These are phyloP conservation scores for Glonium stellatum DNA, from an alignment of 495 filamentous ascomycete species.

Conservation along the genomic window DNA sequence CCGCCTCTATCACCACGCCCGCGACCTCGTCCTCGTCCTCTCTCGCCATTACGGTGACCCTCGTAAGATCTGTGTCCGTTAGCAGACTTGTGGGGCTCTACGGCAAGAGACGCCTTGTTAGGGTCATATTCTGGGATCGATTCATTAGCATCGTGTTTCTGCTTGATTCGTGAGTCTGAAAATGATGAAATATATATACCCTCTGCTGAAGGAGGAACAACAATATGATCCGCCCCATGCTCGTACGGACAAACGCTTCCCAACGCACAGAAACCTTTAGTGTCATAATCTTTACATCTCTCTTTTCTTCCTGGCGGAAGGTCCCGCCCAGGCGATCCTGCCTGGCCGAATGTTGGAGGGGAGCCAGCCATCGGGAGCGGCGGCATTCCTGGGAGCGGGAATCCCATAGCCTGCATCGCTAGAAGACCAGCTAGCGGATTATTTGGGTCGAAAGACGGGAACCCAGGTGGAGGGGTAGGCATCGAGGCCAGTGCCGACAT, in stretches of 20 bases:
- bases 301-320: constrained; percentile 40
- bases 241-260: constrained; percentile 75
- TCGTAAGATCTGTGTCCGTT: constrained; percentile 17
- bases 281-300: constrained; percentile 81
- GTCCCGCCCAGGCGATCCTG: constrained; percentile 27
- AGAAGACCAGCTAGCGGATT: constrained; percentile 65
- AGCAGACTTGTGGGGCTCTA: constrained; percentile 29
- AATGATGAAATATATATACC: constrained; percentile 38
- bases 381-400: constrained; percentile 52
- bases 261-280: constrained; percentile 75
- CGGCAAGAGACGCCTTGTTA: constrained; percentile 49
- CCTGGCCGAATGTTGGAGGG: constrained; percentile 25
- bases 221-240: constrained; percentile 58
- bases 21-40: constrained; percentile 44
- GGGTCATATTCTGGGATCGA: constrained; percentile 70
- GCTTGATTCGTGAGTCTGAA: background rate
- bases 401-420: constrained; percentile 62
- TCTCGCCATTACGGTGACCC: constrained; percentile 32
- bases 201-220: constrained; percentile 45
- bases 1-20: constrained; percentile 42
- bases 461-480: constrained; percentile 40
- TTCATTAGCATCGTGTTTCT: background rate
- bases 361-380: constrained; percentile 36
- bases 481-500: constrained; percentile 43
- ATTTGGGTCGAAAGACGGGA: constrained; percentile 52